Conservation (phyloP, 176 grass and related monocot genomes). For the Oryza brachyantha region DNA sequence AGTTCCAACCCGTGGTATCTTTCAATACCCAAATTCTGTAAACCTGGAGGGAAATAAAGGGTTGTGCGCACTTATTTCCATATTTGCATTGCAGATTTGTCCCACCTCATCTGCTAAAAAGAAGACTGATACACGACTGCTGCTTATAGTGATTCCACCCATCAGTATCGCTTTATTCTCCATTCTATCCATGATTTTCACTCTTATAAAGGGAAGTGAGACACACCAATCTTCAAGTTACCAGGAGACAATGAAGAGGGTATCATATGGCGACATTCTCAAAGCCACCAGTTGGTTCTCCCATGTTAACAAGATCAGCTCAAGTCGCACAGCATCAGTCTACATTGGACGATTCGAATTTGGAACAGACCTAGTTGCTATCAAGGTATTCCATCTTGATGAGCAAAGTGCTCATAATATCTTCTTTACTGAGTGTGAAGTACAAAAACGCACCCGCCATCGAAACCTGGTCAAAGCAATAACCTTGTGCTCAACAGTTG, state of each 20-base stretch:
- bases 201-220: background rate
- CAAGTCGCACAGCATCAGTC: constrained; percentile 8
- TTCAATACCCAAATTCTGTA: background rate
- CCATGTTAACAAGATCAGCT: background rate
- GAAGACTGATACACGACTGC: background rate
- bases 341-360: constrained; percentile 37
- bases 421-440: constrained; percentile 6
- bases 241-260: constrained; percentile 34
- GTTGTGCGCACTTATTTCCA: background rate
- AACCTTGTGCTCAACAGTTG: constrained; percentile 28
- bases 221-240: background rate
- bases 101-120: background rate
- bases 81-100: constrained; percentile 30
- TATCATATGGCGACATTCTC: constrained; percentile 13
- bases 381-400: constrained; percentile 26
- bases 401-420: background rate
- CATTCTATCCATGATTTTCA: background rate
- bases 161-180: background rate
- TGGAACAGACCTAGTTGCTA: constrained; percentile 26
- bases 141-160: constrained; percentile 4
- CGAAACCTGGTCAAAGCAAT: constrained; percentile 28
- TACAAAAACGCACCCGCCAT: constrained; percentile 16
- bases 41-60: constrained; percentile 21
- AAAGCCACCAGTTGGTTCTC: constrained; percentile 44
- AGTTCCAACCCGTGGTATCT: constrained; percentile 5